Conservation (phyloP, 768 basidiomycete species). For the Auricularia auricula-judae region DNA sequence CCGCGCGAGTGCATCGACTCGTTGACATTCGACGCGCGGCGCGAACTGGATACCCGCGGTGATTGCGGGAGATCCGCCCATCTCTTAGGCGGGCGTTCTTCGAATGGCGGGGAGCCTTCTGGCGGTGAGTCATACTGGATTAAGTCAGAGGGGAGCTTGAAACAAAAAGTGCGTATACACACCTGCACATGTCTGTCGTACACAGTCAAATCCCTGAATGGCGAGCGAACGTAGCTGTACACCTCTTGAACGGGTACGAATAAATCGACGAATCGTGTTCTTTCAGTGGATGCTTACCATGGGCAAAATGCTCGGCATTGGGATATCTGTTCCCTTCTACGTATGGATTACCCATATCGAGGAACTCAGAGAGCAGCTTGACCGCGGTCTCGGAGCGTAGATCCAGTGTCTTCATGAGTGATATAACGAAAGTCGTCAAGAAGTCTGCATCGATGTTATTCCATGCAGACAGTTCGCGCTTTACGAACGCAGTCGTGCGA, state of each 20-base stretch:
- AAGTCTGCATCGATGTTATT: constrained; percentile 88
- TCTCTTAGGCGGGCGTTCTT: background rate
- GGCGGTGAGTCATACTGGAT: constrained; percentile 7
- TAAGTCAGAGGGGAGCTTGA: background rate
- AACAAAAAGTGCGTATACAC: constrained; percentile 6
- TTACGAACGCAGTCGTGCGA: constrained; percentile 68
- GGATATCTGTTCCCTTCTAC: constrained; percentile 42
- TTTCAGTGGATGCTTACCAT: constrained; percentile 43
- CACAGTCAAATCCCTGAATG: constrained; percentile 69
- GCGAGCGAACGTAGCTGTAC: constrained; percentile 81
- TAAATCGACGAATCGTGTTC: background rate
- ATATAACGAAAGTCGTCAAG: constrained; percentile 77
- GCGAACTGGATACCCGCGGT: background rate
- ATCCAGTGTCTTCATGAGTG: constrained; percentile 86
- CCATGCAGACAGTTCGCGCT: constrained; percentile 85
- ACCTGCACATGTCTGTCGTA: constrained; percentile 84
- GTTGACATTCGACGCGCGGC: background rate
- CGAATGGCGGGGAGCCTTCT: background rate
- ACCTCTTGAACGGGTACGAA: constrained; percentile 43
- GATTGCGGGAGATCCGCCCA: background rate
- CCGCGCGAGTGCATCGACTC: background rate
- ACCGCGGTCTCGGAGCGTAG: constrained; percentile 85
- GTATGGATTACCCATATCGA: constrained; percentile 64
- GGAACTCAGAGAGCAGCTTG: constrained; percentile 66
- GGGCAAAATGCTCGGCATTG: constrained; percentile 89